Base-by-base conservation (phyloP, 139 green algal genomes). In the Tetraselmis striata region DNA sequence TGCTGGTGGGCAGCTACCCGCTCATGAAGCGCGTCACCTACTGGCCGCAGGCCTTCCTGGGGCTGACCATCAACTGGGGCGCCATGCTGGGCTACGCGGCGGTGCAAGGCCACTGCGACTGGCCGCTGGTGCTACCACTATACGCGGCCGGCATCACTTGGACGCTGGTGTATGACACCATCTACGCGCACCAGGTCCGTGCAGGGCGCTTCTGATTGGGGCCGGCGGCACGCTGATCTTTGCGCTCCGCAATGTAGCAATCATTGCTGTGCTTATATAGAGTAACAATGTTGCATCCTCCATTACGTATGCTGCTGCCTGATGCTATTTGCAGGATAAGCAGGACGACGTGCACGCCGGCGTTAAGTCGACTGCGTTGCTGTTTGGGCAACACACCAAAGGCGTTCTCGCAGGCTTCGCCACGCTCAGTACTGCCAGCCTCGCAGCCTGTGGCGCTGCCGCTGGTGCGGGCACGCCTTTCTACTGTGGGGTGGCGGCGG, bases 161-260 rank as follows among this genome's bases (percentile, higher is more conserved):
- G 97, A 98, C 95, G 5, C 86, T 99, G 0, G 90, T 98, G 2
- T 99, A 99, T 80, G 97, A 99, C 89, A 99, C 97, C 2, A 97
- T 99, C 32, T 99, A 99, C 81, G 97, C 97, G 0, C 94, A 98
- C 81, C 96, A 99, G 88, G 93, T 28, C 22, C n/a, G 29, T 11
- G 74, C 74, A n/a, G 74, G 26, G 74, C 26, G 74, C 11, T 25
- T 77, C 18, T 5, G 74, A 26, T 77, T n/a, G 74, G 28, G 26
- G 11, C 26, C 74, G 74, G 26, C 85, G 74, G 75, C 28, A 5
- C 82, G 81, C 18, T 82, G 25, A 18, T 22, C 28, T 18, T 18
- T 78, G n/a, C 75, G 75, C 75, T 78, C 23, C 23, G n/a, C n/a
- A n/a, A n/a, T n/a, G n/a, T n/a, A n/a, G n/a, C n/a, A n/a, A n/a